Evolutionary conservation across 352 stramenopile genomes (phyloP).

Genomic region (Globisporangium barbulae): DNA sequence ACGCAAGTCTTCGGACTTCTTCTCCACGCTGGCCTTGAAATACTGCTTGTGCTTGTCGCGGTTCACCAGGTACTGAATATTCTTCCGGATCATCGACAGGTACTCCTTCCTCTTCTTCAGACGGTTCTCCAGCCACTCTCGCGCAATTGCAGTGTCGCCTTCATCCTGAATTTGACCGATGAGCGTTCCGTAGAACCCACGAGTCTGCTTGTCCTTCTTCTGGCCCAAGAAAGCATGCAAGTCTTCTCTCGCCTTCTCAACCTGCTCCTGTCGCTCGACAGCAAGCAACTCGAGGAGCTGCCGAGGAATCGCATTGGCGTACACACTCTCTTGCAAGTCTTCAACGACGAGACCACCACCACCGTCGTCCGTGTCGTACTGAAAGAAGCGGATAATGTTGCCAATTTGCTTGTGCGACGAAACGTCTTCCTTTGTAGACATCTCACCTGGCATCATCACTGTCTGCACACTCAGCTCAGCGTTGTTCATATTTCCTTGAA

Average conservation of each 20-base stretch:
- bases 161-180: conserved; percentile 88
- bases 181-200: conserved; percentile 82
- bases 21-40: conserved; percentile 88
- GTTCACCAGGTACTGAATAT: conserved; percentile 84
- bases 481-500: conserved; percentile 72
- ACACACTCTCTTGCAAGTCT: conserved; percentile 76
- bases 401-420: conserved; percentile 85
- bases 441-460: conserved; percentile 85
- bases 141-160: conserved; percentile 64
- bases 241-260: conserved; percentile 75
- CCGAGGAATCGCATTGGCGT: conserved; percentile 75
- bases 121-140: conserved; percentile 78
- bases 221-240: conserved; percentile 77
- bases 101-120: conserved; percentile 81
- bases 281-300: conserved; percentile 81
- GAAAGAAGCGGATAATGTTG: conserved; percentile 88
- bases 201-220: conserved; percentile 83
- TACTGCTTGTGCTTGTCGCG: conserved; percentile 88
- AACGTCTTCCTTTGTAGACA: conserved; percentile 62
- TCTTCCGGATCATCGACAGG: conserved; percentile 72
- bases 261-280: conserved; percentile 73
- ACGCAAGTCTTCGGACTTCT: conserved; percentile 74
- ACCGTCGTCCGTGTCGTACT: conserved; percentile 84
- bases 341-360: conserved; percentile 79
- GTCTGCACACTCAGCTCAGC: conserved; percentile 83